Percentiles rank a stretch among this genome's conserved stretches.
phyloP scores from a whole-genome alignment of 2,329 filamentous ascomycete species.

The Xylariaceae sp. region DNA sequence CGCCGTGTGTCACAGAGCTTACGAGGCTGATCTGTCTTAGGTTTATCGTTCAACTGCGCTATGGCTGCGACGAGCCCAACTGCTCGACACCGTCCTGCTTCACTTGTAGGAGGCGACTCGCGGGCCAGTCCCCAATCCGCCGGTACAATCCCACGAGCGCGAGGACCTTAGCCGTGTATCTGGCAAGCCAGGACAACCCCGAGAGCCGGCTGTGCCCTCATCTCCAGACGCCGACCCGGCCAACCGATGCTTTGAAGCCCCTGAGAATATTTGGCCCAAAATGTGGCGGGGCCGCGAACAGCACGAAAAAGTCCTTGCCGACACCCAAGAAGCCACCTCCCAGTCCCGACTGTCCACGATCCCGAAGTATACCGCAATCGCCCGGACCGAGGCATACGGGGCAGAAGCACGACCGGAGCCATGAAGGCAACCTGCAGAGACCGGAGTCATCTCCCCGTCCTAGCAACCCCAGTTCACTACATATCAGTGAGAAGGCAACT shows the following conservation, averaged over 20 bases:
- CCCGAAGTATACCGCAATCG: neutral
- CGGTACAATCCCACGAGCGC: conserved; percentile 77
- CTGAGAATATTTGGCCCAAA: conserved; percentile 39
- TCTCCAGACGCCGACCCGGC: conserved; percentile 33
- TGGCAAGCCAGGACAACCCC: conserved; percentile 74
- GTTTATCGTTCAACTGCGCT: conserved; percentile 73
- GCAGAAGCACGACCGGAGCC: neutral
- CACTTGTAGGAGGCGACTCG: conserved; percentile 62
- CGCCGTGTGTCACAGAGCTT: neutral
- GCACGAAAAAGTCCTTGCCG: conserved; percentile 6
- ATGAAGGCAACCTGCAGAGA: neutral
- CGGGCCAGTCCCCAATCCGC: conserved; percentile 61
- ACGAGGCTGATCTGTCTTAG: conserved; percentile 33
- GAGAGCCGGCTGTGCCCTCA: conserved; percentile 59
- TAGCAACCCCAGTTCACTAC: too few relatives aligned
- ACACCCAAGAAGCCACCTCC: conserved; percentile 1
- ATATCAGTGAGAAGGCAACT: conserved; percentile 36
- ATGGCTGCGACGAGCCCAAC: conserved; percentile 62
- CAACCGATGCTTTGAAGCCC: conserved; percentile 38
- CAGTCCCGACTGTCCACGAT: conserved; percentile 1
- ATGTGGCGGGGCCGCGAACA: conserved; percentile 15
- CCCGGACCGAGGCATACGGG: too few relatives aligned
- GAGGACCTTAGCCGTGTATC: conserved; percentile 68
- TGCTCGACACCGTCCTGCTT: conserved; percentile 76
- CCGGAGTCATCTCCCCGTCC: too few relatives aligned